These are phyloP conservation scores for Debaryomyces hansenii DNA, from an alignment of 805 yeast species.

Conservation along the genomic window DNA sequence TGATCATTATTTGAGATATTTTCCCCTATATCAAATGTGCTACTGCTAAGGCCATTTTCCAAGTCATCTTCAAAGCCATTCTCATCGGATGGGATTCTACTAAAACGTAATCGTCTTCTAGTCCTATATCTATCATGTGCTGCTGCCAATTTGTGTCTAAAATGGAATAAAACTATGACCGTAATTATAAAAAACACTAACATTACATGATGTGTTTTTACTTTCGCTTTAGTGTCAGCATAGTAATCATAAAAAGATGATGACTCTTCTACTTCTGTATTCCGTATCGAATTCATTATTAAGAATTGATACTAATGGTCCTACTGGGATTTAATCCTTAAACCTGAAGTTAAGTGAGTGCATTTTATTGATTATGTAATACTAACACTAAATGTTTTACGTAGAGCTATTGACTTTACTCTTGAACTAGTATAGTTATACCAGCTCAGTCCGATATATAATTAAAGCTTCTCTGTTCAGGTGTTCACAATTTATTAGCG, in stretches of 20 bases:
- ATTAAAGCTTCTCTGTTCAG: no score
- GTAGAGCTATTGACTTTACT: no score
- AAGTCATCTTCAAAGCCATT: slow-evolving; percentile 43
- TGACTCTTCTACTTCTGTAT: not conserved
- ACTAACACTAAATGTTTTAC: no score
- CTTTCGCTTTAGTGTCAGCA: not conserved
- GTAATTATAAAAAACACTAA: slow-evolving; percentile 14
- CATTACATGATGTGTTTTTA: slow-evolving; percentile 16
- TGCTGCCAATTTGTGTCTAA: slow-evolving; percentile 28
- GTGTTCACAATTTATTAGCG: slow-evolving; percentile 40
- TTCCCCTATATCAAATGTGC: slow-evolving; percentile 51
- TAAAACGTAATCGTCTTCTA: slow-evolving; percentile 19
- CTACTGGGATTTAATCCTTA: no score
- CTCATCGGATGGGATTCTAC: slow-evolving; percentile 2
- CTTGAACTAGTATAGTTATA: no score
- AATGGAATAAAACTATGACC: slow-evolving; percentile 27
- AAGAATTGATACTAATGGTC: not conserved
- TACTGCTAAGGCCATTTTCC: slow-evolving; percentile 47
- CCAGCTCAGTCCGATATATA: no score
- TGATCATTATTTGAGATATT: slow-evolving; percentile 48
- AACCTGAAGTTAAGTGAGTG: no score
- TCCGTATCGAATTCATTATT: not conserved
- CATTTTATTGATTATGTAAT: no score
- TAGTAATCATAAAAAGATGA: not conserved
- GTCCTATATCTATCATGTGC: slow-evolving; percentile 28